Percentiles rank a stretch among this genome's conserved stretches.
phyloP scores from a whole-genome alignment of 495 filamentous ascomycete species.

The Hyphodiscus hymeniophilus region DNA sequence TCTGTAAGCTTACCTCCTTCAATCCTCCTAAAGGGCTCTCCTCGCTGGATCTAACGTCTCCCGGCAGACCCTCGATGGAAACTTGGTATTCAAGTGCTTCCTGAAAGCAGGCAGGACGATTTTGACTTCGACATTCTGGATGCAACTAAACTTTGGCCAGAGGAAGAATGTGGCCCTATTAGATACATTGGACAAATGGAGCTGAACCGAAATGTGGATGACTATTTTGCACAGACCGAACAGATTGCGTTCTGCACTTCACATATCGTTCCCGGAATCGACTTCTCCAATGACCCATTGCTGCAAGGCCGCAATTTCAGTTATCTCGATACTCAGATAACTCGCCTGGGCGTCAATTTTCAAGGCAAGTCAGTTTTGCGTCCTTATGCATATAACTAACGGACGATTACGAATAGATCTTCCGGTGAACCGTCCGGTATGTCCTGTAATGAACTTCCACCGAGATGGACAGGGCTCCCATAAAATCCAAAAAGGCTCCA shows the following conservation, averaged over 20 bases:
- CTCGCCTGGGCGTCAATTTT: slow-evolving; percentile 69
- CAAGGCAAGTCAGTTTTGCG: slow-evolving; percentile 69
- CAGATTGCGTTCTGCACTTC: slow-evolving; percentile 55
- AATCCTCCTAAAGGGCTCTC: too few species aligned
- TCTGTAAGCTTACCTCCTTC: too few species aligned
- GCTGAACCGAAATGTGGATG: slow-evolving; percentile 56
- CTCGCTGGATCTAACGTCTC: too few species aligned
- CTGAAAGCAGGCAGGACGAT: neutral
- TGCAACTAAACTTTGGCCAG: slow-evolving; percentile 69
- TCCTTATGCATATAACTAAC: too few species aligned
- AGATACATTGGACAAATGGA: slow-evolving; percentile 54
- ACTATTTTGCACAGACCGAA: slow-evolving; percentile 76
- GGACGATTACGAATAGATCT: too few species aligned
- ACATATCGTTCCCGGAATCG: slow-evolving; percentile 60
- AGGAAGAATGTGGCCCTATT: slow-evolving; percentile 57
- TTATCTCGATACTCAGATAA: slow-evolving; percentile 68
- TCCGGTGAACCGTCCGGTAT: too few species aligned
- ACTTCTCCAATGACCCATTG: slow-evolving; percentile 66
- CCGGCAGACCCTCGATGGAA: slow-evolving; percentile 53
- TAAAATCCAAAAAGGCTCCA: too few species aligned
- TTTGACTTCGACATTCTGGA: slow-evolving; percentile 54
- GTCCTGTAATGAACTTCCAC: too few species aligned
- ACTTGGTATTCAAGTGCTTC: slow-evolving; percentile 45
- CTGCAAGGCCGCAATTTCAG: slow-evolving; percentile 68
- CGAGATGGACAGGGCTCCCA: too few species aligned